Base-by-base conservation (phyloP, 2,329 filamentous ascomycete genomes). In the Colletotrichum sp. region DNA sequence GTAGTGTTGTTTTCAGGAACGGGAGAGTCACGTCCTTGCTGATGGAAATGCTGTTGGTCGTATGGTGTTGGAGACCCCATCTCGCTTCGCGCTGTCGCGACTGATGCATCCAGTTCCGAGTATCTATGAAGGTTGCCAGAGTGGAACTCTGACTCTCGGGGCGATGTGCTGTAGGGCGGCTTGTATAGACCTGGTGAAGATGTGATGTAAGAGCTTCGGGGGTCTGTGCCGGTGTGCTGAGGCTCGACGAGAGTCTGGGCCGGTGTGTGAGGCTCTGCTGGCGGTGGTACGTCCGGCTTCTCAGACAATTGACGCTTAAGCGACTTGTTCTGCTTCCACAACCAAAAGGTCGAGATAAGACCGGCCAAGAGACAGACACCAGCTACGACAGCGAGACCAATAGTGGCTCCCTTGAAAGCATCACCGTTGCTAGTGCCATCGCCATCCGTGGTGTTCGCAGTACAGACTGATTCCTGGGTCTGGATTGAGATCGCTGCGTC, bases 331-430 rank as follows among this genome's bases (percentile, higher is more conserved):
- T 79, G 77, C 29, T 69, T 71, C 68, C 69, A 67, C 11, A 82
- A 63, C 77, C 78, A 81, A 1, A 78, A 15, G 5, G 79, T 77
- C 11, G 72, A 72, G 27, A 76, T 64, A 12, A 78, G 55, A 7
- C 77, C 72, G 2, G 71, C 73, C 29, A 81, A 29, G 5, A 80
- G 27, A 22, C 76, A 67, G 11, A 80, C 72, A 32, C 81, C 81
- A 22, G 80, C 30, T 16, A 76, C 78, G 30, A 77, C 80, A 25
- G 77, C 80, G 64, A 80, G 77, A 13, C 77, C 81, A 16, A 82
- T 83, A 61, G 79, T 80, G 16, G 80, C 80, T 69, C 67, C 78
- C 75, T 77, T 78, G 67, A 78, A 82, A 12, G 6, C 9, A 9
- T 66, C 39, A 22, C 66, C 62, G 12, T 62, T 61, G 30, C 5